These are phyloP conservation scores for Suhomyces vadensis DNA, from an alignment of 805 yeast genomes.

Conservation along the genomic window DNA sequence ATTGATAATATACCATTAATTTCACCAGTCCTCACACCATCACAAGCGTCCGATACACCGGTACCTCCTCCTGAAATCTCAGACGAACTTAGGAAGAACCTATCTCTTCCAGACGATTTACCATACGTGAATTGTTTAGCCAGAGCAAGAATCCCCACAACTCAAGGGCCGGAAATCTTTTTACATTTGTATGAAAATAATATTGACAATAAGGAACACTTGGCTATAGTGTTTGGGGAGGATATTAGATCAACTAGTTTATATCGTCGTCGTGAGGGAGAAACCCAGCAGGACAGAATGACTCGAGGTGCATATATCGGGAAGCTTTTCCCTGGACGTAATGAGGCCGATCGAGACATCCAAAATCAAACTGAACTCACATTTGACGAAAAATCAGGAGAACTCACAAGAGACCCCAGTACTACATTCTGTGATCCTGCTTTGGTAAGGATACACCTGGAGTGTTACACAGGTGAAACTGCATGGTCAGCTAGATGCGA, in stretches of 20 bases:
- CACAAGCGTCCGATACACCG: not conserved
- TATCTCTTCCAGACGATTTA: constrained; percentile 52
- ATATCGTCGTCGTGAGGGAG: constrained; percentile 61
- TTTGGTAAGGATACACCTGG: constrained; percentile 89
- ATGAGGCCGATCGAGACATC: constrained; percentile 60
- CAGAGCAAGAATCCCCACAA: constrained; percentile 95
- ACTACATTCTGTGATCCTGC: constrained; percentile 47
- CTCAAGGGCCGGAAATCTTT: constrained; percentile 91
- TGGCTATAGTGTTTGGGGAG: constrained; percentile 96
- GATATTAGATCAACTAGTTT: constrained; percentile 77
- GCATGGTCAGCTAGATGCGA: constrained; percentile 99
- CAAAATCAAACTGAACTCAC: constrained; percentile 22
- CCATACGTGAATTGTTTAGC: constrained; percentile 88
- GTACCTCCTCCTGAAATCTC: constrained; percentile 11
- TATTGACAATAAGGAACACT: constrained; percentile 87
- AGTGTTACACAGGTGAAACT: constrained; percentile 98
- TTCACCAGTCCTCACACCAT: constrained; percentile 15
- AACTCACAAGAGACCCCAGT: constrained; percentile 20
- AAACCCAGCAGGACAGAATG: constrained; percentile 91
- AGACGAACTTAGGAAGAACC: constrained; percentile 28
- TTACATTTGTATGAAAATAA: constrained; percentile 86
- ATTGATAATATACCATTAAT: constrained; percentile 14
- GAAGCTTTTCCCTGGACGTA: constrained; percentile 82
- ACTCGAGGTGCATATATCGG: constrained; percentile 98
- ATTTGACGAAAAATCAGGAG: constrained; percentile 35